Base-by-base conservation (phyloP, 306 rosid species). In the Acacia melanoxylon region DNA sequence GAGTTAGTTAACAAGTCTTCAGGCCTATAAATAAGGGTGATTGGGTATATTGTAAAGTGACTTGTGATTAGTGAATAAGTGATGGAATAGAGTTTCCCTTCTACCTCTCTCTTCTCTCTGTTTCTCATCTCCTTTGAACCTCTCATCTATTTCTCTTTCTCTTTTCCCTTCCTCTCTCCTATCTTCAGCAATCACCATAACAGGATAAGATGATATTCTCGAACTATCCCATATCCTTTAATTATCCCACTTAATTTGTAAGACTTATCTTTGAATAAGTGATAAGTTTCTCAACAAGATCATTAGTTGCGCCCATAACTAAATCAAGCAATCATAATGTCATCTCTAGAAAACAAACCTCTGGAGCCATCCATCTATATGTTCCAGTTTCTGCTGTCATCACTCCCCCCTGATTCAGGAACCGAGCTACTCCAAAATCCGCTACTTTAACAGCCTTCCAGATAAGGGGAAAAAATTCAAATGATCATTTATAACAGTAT, bases 311-410 rank as follows among this genome's bases (percentile, higher is more conserved):
- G 37, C 73, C 84, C 54, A 27, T 46, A 37, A 54, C 20, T 42
- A n/a, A n/a, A n/a, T n/a, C n/a, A 49, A 72, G 51, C 25, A 82
- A 49, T 44, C 37, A 69, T 27, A 62, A 14, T 71, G 80, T 20
- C 31, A 71, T 78, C 48, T 78, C 81, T 74, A 45, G 68, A 68
- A 81, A 33, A 56, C 90, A 52, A 79, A 96, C 99, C 99, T 96
- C 99, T 13, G 99, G 99, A 10, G 99, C 99, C 99, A 96, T 96
- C 99, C 99, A 96, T 91, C 99, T 89, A 82, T 96, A 96, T 10
- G 99, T 96, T 87, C 99, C 99, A 41, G 99, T 96, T 82, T 96
- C 99, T 22, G 99, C 99, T 59, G 99, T 96, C 99, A 96, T 96
- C 62, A 92, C 97, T 88, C 99, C 99, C 81, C 88, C 98, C 85